Conservation (phyloP, 2,329 filamentous ascomycete species). For the Berkeleyomyces basicola region DNA sequence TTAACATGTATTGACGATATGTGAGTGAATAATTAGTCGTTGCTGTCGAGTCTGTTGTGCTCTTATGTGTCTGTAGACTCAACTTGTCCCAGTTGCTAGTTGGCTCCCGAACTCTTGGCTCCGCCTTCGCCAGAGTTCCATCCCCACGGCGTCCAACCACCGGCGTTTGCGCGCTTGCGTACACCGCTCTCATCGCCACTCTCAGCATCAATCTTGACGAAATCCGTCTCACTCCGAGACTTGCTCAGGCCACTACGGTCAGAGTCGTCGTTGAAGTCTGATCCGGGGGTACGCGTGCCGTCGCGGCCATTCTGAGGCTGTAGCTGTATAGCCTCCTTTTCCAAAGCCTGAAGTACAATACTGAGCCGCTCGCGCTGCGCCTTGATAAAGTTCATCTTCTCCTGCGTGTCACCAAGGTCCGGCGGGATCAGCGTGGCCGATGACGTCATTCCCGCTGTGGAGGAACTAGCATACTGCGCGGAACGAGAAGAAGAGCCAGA, state of each 20-base stretch:
- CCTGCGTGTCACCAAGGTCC: slow-evolving; percentile 42
- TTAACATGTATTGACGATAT: not conserved
- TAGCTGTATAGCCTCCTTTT: slow-evolving; percentile 56
- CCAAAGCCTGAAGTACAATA: slow-evolving; percentile 59
- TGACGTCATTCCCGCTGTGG: slow-evolving; percentile 7
- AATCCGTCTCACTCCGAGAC: slow-evolving; percentile 73
- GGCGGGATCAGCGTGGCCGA: slow-evolving; percentile 47
- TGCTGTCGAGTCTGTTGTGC: not conserved
- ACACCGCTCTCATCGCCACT: slow-evolving; percentile 40
- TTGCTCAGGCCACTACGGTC: slow-evolving; percentile 47
- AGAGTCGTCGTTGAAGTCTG: slow-evolving; percentile 16
- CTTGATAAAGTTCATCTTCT: slow-evolving; percentile 59
- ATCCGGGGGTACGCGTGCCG: slow-evolving; percentile 3
- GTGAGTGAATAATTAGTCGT: not conserved
- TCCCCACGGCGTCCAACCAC: slow-evolving; percentile 34
- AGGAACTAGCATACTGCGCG: slow-evolving; percentile 14
- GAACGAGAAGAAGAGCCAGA: slow-evolving; percentile 20
- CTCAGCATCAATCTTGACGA: slow-evolving; percentile 74
- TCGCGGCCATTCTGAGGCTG: slow-evolving; percentile 21
- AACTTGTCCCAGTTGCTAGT: slow-evolving; percentile 17
- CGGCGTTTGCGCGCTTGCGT: slow-evolving; percentile 20
- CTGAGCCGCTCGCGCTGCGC: slow-evolving; percentile 64
- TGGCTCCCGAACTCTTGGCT: slow-evolving; percentile 25
- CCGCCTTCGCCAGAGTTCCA: slow-evolving; percentile 20
- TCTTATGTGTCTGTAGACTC: not conserved